Base-by-base conservation (phyloP, 2,329 filamentous ascomycete species). In the Ampelomyces quisqualis region DNA sequence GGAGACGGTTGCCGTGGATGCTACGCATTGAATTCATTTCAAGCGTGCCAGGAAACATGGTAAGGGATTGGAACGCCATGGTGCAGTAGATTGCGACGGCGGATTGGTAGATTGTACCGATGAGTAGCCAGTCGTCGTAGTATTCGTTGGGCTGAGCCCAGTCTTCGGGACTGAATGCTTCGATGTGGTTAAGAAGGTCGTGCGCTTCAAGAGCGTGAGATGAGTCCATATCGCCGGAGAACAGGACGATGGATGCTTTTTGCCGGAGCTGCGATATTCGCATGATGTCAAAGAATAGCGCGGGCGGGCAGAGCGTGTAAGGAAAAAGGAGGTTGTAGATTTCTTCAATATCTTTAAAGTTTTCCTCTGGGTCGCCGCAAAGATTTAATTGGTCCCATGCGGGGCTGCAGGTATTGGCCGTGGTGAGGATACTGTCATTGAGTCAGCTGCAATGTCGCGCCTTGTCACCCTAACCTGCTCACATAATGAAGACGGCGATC, bases 241-340 rank as follows among this genome's bases (percentile, higher is more conserved):
- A 18, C 3, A 46, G 28, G 2, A 48, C 43, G 3, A 40, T 22
- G 0, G 45, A 45, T 3, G 51, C 43, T 18, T 49, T 44, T 21
- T 45, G 34, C 6, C 62, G 59, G 2, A 64, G 39, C 7, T 54
- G 37, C 20, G 54, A 60, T 18, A 58, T 57, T 17, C 45, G 46
- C n/a, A 66, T 43, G 24, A 62, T 49, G 17, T 53, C 46, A 9
- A 46, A 26, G 35, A 59, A 66, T 0, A 66, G 46, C 1, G 43
- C 19, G 3, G 50, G 55, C 4, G 62, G 61, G 31, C 58, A 60
- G 2, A 65, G 43, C 2, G 42, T 47, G 21, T 63, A 56, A 1
- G 62, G 60, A 24, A 65, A 65, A 7, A 66, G 43, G 14, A 57
- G 41, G 7, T 39, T 45, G 38, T 64, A 64, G 3, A 58, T n/a